Conservation (phyloP, 2,329 filamentous ascomycete genomes). For the Septoria linicola region DNA sequence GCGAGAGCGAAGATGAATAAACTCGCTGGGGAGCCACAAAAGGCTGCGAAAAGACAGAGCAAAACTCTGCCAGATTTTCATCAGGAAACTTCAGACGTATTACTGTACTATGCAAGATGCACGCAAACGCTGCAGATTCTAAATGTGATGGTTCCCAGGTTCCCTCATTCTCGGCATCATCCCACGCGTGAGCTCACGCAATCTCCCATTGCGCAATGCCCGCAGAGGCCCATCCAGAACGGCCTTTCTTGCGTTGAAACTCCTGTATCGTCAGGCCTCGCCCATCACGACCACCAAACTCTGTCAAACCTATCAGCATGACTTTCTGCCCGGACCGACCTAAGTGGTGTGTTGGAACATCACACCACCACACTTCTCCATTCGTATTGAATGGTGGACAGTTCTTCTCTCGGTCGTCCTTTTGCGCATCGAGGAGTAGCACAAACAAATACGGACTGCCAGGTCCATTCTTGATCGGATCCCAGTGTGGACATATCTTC, state of each 20-base stretch:
- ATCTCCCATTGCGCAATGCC: constrained; percentile 57
- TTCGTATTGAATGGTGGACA: constrained; percentile 67
- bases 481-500: constrained; percentile 80
- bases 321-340: constrained; percentile 68
- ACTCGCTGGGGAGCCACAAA: no score
- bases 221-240: constrained; percentile 49
- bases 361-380: constrained; percentile 82
- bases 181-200: constrained; percentile 31
- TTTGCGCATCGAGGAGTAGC: constrained; percentile 63
- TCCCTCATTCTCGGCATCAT: background rate
- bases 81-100: no score
- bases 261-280: constrained; percentile 53
- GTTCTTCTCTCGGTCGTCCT: constrained; percentile 57
- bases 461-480: constrained; percentile 63
- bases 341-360: constrained; percentile 64
- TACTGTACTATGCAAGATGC: no score
- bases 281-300: constrained; percentile 51
- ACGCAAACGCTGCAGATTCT: background rate
- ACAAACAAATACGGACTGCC: constrained; percentile 69
- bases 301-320: constrained; percentile 61
- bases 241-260: constrained; percentile 50
- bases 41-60: no score
- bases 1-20: no score
- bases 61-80: no score
- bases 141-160: background rate